These are phyloP conservation scores for Colletotrichum eremochloae DNA, from an alignment of 2,329 filamentous ascomycete species.

Conservation along the genomic window DNA sequence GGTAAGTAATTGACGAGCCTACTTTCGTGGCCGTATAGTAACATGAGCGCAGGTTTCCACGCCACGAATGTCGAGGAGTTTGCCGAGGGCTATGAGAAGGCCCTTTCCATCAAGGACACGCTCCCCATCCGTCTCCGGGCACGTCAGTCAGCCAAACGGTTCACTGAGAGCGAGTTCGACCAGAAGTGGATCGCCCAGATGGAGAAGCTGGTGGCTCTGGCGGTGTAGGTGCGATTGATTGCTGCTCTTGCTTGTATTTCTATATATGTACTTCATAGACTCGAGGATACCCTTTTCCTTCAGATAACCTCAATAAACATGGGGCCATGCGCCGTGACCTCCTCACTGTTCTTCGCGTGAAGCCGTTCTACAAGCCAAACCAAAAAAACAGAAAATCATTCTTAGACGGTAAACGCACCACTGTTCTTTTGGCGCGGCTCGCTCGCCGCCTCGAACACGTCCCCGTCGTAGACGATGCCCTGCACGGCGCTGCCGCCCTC, in stretches of 20 bases:
- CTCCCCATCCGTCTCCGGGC: conserved; percentile 82
- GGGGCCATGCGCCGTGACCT: background rate
- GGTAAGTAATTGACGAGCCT: conserved; percentile 62
- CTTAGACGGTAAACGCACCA: conserved; percentile 68
- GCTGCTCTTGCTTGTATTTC: conserved; percentile 34
- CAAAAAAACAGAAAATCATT: background rate
- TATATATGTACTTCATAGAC: conserved; percentile 49
- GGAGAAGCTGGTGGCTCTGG: conserved; percentile 74
- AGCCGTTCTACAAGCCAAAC: background rate
- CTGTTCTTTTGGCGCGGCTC: conserved; percentile 82
- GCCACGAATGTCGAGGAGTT: conserved; percentile 85
- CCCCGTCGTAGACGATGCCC: conserved; percentile 72
- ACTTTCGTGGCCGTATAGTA: conserved; percentile 32
- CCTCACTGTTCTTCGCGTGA: background rate
- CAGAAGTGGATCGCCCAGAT: conserved; percentile 83
- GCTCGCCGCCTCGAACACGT: conserved; percentile 81
- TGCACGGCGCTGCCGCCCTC: conserved; percentile 78
- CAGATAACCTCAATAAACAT: conserved; percentile 35
- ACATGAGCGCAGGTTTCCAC: conserved; percentile 76
- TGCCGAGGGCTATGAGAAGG: conserved; percentile 82
- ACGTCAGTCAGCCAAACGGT: conserved; percentile 82
- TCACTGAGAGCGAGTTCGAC: conserved; percentile 89
- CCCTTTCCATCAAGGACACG: conserved; percentile 78
- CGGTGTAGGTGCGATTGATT: conserved; percentile 20
- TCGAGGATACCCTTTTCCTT: conserved; percentile 53